Conservation (phyloP, 2,329 filamentous ascomycete species). For the Alternaria viburni region DNA sequence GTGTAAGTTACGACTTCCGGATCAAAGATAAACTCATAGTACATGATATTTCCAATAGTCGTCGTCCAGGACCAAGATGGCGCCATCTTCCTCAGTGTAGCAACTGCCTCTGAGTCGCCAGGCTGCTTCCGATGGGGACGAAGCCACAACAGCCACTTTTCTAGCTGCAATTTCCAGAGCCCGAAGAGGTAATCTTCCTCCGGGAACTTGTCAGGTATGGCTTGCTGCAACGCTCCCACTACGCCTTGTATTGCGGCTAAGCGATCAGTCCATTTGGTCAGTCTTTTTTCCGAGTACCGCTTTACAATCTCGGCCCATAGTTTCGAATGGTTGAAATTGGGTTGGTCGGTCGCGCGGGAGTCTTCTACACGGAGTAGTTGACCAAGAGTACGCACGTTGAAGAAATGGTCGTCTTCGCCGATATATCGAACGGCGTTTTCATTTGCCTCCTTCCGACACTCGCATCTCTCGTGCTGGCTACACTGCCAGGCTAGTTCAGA, state of each 20-base stretch:
- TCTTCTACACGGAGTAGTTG: neutral
- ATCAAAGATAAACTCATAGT: neutral
- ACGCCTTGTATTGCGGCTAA: slow-evolving; percentile 3
- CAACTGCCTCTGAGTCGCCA: neutral
- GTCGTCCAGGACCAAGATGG: neutral
- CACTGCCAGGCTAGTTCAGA: slow-evolving; percentile 2
- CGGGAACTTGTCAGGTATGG: neutral
- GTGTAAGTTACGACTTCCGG: neutral
- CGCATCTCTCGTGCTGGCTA: neutral
- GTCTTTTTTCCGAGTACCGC: neutral
- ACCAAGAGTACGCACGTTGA: neutral
- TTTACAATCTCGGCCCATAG: neutral
- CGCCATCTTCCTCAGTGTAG: neutral
- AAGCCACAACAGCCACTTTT: neutral
- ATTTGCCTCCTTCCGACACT: neutral
- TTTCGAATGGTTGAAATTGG: neutral
- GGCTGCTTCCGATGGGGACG: neutral
- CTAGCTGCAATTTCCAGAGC: neutral
- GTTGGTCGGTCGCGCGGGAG: neutral
- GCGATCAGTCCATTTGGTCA: slow-evolving; percentile 1
- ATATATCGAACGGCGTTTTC: neutral
- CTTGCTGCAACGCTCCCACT: neutral
- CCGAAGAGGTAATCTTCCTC: neutral
- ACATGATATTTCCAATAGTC: neutral
- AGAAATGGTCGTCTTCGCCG: neutral